Conservation (phyloP, 306 rosid species). For the Fragaria vesca region DNA sequence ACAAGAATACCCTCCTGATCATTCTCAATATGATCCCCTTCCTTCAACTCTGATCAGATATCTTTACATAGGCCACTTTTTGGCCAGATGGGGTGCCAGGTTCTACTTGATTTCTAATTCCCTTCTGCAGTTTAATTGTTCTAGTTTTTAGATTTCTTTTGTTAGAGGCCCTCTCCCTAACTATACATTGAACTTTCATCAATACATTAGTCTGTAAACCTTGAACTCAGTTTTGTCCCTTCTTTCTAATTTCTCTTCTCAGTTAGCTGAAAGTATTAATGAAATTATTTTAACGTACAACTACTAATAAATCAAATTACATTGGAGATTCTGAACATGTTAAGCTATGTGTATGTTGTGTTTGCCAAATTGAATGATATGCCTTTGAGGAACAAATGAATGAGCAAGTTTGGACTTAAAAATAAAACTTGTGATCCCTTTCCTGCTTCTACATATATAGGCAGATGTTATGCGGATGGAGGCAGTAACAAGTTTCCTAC, state of each 20-base stretch:
- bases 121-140: background rate
- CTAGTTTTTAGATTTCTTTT: background rate
- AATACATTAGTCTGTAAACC: background rate
- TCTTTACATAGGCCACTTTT: constrained; percentile 62
- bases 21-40: background rate
- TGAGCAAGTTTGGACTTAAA: background rate
- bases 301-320: background rate
- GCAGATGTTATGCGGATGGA: background rate
- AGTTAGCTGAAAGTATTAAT: background rate
- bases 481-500: background rate
- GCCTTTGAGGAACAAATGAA: background rate
- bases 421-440: background rate
- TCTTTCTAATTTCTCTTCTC: background rate
- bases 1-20: constrained; percentile 22
- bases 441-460: background rate
- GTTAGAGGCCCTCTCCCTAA: background rate
- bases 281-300: background rate
- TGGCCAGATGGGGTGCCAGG: constrained; percentile 90
- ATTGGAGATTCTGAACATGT: background rate
- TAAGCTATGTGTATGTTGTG: background rate
- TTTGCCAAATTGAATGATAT: background rate
- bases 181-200: background rate
- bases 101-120: constrained; percentile 17
- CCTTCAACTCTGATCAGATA: constrained; percentile 45
- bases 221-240: background rate